Base-by-base conservation (phyloP, 2,329 filamentous ascomycete species). In the Penicillium nordicum region DNA sequence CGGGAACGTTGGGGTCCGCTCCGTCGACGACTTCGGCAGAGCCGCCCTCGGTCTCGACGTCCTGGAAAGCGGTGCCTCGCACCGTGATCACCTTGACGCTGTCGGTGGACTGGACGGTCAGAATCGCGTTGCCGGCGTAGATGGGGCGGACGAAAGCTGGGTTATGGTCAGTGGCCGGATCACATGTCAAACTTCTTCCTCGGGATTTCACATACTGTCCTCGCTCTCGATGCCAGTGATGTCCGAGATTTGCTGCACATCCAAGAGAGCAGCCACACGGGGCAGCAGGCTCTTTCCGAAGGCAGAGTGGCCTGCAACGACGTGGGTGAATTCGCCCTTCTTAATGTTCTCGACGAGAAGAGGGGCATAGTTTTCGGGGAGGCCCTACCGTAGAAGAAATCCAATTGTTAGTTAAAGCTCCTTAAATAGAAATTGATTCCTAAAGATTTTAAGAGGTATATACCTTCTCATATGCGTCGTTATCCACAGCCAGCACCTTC, bases 241-340 rank as follows among this genome's bases (percentile, higher is more conserved):
- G 73, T 99, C 94, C 43, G 92, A 96, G 59, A 99, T 86, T 72
- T 96, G 92, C 78, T 97, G 92, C 36, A 88, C 86, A 74, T 99
- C 94, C 57, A 99, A 82, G 54, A 99, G 80, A 21, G 94, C 94
- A 21, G 94, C 91, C 16, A 97, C 89, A 60, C 94, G 87, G 38
- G 94, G 94, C 77, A 99, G 81, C 44, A 99, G 76, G 75, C 88
- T 95, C 84, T 99, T 99, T 69, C 94, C 94, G 76, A 99, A 99
- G 1, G 94, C 92, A 25, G 92, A 94, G 79, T 97, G 92, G 53
- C 89, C 88, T 38, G 88, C 89, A 68, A 99, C 83, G 62, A 99
- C 84, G 72, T 99, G 94, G 59, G 92, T 96, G 75, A 92, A 97
- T 58, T 88, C 90, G 58, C 90, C 92, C 73, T 94, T 94, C 79